Conservation (phyloP, 208 protist genomes). For the Leptomonas pyrrhocoris region DNA sequence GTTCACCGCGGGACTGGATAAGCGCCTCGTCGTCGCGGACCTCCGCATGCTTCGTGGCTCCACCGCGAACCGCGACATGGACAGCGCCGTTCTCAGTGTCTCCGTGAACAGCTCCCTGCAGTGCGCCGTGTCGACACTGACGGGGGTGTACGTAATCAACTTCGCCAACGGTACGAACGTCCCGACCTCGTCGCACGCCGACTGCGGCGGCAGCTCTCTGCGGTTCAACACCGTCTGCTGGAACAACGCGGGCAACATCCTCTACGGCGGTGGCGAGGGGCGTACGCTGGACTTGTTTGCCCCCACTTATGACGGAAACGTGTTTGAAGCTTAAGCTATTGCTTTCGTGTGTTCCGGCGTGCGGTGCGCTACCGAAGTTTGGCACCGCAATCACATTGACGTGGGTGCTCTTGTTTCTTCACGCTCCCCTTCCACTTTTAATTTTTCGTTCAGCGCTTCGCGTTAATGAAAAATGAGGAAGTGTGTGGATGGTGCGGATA, state of each 20-base stretch:
- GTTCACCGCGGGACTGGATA: conserved; percentile 84
- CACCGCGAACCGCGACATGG: conserved; percentile 56
- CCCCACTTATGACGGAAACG: conserved; percentile 34
- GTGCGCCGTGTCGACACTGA: conserved; percentile 85
- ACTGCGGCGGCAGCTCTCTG: conserved; percentile 52
- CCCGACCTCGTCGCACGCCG: conserved; percentile 53
- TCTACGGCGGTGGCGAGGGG: conserved; percentile 81
- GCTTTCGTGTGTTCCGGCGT: background rate
- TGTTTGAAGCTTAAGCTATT: conserved; percentile 16
- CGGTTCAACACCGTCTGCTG: conserved; percentile 82
- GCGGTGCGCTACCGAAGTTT: background rate
- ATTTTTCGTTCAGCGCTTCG: no score
- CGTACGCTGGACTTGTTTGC: conserved; percentile 76
- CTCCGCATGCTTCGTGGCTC: conserved; percentile 72
- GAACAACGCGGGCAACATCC: conserved; percentile 68
- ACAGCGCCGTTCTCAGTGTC: conserved; percentile 78
- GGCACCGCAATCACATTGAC: background rate
- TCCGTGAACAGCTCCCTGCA: conserved; percentile 69
- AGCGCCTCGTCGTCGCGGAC: conserved; percentile 75
- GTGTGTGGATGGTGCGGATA: no score
- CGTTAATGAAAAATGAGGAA: no score
- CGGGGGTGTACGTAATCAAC: conserved; percentile 81
- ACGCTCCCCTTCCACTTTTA: no score
- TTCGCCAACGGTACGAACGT: conserved; percentile 54
- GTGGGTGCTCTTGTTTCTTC: no score